Conservation (phyloP, 352 stramenopile genomes). For the Hyaloperonospora arabidopsidis region DNA sequence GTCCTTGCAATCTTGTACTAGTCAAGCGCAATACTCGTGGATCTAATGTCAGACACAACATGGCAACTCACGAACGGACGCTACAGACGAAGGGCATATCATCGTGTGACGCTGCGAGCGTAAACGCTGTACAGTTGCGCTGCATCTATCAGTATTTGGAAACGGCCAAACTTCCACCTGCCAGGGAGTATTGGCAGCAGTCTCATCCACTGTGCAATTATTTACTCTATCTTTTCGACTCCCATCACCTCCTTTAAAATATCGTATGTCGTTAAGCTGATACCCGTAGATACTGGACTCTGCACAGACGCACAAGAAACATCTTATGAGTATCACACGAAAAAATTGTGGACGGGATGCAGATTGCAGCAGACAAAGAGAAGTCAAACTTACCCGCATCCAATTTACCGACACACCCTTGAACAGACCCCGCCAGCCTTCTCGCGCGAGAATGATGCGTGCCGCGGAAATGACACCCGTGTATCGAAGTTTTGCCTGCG, state of each 20-base stretch:
- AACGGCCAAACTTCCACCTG: no score
- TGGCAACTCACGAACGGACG: no score
- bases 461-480: constrained; percentile 58
- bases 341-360: background rate
- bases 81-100: no score
- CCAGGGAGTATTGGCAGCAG: no score
- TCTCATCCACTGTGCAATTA: background rate
- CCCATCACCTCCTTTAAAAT: constrained; percentile 80
- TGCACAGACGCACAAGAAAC: constrained; percentile 17
- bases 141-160: no score
- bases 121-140: no score
- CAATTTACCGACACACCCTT: constrained; percentile 84
- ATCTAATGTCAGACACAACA: no score
- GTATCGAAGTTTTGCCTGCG: constrained; percentile 43
- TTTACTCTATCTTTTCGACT: constrained; percentile 68
- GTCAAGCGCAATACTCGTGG: no score
- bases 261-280: constrained; percentile 84
- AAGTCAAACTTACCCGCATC: constrained; percentile 57
- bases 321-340: background rate
- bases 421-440: constrained; percentile 79
- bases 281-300: constrained; percentile 78
- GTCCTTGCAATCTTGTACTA: no score
- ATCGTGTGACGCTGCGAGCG: no score
- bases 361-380: background rate
- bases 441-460: constrained; percentile 58